phyloP scores from a whole-genome alignment of 495 filamentous ascomycete species.

The Umbilicaria muhlenbergii region DNA sequence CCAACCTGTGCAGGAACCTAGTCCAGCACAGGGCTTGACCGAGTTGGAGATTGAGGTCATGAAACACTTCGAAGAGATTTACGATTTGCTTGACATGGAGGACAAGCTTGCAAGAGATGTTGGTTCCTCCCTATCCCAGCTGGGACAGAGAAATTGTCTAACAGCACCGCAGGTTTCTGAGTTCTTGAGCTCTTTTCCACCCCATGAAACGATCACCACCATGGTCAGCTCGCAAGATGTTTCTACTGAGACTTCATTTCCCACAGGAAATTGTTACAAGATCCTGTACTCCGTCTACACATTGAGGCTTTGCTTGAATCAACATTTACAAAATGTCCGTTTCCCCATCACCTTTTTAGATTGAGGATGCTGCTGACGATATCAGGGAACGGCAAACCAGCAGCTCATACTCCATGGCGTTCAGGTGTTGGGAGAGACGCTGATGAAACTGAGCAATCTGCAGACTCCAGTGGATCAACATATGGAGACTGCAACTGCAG shows the following conservation, averaged over 20 bases:
- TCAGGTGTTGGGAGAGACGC: constrained; percentile 21
- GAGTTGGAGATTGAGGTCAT: constrained; percentile 60
- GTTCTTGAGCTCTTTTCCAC: constrained; percentile 59
- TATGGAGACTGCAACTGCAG: constrained; percentile 7
- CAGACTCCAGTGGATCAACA: constrained; percentile 2
- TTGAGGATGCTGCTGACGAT: constrained; percentile 1
- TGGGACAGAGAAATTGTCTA: too few relatives aligned
- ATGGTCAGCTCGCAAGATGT: constrained; percentile 38
- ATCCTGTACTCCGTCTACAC: constrained; percentile 59
- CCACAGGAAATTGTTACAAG: constrained; percentile 53
- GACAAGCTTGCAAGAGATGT: constrained; percentile 57
- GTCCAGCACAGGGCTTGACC: constrained; percentile 22
- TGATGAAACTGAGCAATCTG: constrained; percentile 15
- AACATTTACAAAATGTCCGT: constrained; percentile 21
- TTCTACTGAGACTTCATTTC: constrained; percentile 45
- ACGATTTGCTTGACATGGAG: constrained; percentile 62
- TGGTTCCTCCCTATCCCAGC: constrained; percentile 5
- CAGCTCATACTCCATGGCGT: constrained; percentile 30
- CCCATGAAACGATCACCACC: constrained; percentile 43
- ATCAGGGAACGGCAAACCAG: constrained; percentile 19
- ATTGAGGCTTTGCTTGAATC: constrained; percentile 35
- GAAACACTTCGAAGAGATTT: constrained; percentile 73
- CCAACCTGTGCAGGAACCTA: constrained; percentile 15
- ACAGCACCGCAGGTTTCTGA: constrained; percentile 42
- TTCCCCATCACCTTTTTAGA: background rate